These are phyloP conservation scores for Aspergillus ruber DNA, from an alignment of 2,329 filamentous ascomycete genomes.

Conservation along the genomic window DNA sequence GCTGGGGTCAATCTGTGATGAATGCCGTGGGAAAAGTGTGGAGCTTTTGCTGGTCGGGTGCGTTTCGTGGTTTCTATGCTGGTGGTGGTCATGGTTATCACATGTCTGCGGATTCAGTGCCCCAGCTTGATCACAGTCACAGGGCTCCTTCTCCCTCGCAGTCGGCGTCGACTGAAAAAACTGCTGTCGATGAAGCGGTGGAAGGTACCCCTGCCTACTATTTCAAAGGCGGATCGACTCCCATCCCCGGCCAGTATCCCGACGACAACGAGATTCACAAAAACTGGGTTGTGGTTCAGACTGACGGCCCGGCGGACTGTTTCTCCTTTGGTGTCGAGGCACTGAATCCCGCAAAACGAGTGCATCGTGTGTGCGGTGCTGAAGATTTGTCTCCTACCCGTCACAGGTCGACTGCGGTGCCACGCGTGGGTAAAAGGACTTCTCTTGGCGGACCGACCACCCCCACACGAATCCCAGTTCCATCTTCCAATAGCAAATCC, in stretches of 20 bases:
- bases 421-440: constrained; percentile 18
- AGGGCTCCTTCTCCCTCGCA: constrained; percentile 13
- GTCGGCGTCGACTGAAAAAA: constrained; percentile 11
- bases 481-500: constrained; percentile 19
- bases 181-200: constrained; percentile 13
- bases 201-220: constrained; percentile 13
- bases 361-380: constrained; percentile 12
- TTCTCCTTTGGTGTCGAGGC: constrained; percentile 8
- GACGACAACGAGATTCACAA: constrained; percentile 49
- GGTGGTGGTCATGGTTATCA: constrained; percentile 71
- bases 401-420: constrained; percentile 20
- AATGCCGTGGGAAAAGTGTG: constrained; percentile 61
- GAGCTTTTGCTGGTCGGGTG: constrained; percentile 67
- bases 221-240: constrained; percentile 27
- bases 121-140: constrained; percentile 15
- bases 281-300: constrained; percentile 64
- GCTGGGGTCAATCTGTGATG: constrained; percentile 39
- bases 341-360: constrained; percentile 14
- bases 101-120: constrained; percentile 34
- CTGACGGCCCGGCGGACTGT: constrained; percentile 3
- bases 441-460: constrained; percentile 12
- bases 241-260: constrained; percentile 51
- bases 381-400: constrained; percentile 17
- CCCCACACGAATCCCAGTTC: constrained; percentile 17
- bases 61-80: constrained; percentile 79